Evolutionary conservation across 1,284 basidiomycete species (phyloP), one percentile per base, ranked within the genome.

Genomic region (Kalmanozyma brasiliensis): DNA sequence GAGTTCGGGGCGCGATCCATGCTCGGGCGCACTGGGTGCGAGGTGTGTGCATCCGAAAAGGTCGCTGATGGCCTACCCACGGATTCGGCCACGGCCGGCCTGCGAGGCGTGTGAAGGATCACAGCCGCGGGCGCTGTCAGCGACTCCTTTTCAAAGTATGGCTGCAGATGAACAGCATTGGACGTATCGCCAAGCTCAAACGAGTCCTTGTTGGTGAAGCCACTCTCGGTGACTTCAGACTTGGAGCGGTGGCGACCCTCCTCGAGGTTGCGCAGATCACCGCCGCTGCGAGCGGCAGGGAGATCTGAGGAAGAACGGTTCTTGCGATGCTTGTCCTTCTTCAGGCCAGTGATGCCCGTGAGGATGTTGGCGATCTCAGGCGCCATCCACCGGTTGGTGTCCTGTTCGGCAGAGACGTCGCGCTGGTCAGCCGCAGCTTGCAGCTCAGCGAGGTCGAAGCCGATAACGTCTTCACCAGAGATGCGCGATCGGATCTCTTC

Each of bases 301-400:
- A 45, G 9, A 9, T 61, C 58, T 1, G 58, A 38, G 46, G 29
- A 37, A 14, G 58, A 57, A 2, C 43, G 37, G 22, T 42, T 49
- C 19, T 35, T 38, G n/a, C 19, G 38, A 19, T 57, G 46, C 59
- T 68, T 68, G 43, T 59, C 65, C 51, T 68, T 68, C 42, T 55
- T 68, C 34, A 55, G 53, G 4, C 65, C 65, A 1, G 59, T 42
- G 46, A 59, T 41, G 40, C 55, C 58, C 11, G 55, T 57, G 22
- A 72, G 63, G 22, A 74, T 43, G 14, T 52, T 46, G 32, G 60
- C 64, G 13, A 74, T 55, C 47, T 74, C 72, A 36, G 72, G 72
- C n/a, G 68, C 68, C 69, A 74, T 65, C 61, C 64, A 66, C 5
- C 42, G 49, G 29, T 68, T 68, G 22, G 52, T 56, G 19, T 56